Evolutionary conservation across 2,329 filamentous ascomycete genomes (phyloP).

Genomic region (Xylariales sp.): DNA sequence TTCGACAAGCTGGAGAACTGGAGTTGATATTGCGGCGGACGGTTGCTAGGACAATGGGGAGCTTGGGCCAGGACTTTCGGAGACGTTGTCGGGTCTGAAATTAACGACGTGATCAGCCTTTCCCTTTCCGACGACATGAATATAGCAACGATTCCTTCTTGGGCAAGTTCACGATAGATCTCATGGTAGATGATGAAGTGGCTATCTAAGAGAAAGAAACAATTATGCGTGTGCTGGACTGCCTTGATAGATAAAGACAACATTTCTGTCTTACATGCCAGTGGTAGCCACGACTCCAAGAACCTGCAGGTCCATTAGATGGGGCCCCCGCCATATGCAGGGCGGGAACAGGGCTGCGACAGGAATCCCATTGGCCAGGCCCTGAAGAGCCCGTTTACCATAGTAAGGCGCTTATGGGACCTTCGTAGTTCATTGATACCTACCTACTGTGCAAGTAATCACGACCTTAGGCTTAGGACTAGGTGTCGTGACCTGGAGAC

Average conservation of each 20-base stretch:
- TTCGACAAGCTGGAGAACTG: conserved; percentile 4
- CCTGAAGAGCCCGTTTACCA: too few species aligned
- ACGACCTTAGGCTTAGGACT: too few species aligned
- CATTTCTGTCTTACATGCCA: conserved; percentile 17
- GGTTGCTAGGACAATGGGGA: conserved; percentile 8
- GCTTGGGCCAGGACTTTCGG: conserved; percentile 6
- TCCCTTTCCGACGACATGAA: conserved; percentile 18
- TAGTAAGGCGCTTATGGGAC: too few species aligned
- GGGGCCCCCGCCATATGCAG: background rate
- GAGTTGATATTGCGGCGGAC: background rate
- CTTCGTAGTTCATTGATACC: too few species aligned
- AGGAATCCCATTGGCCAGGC: too few species aligned
- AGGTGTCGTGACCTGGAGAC: too few species aligned
- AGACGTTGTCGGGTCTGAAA: background rate
- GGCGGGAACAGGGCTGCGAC: too few species aligned
- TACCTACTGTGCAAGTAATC: too few species aligned
- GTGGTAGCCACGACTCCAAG: conserved; percentile 10
- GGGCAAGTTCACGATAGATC: conserved; percentile 15
- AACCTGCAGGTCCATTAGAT: background rate
- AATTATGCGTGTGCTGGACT: conserved; percentile 13
- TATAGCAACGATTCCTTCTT: conserved; percentile 11
- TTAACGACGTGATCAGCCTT: conserved; percentile 10
- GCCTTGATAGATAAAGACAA: conserved; percentile 16
- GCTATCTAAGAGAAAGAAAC: conserved; percentile 9
- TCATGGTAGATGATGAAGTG: conserved; percentile 17